Evolutionary conservation across 2,329 filamentous ascomycete species (phyloP), one percentile per base, ranked within the genome.

Genomic region (Xylaria sp.): DNA sequence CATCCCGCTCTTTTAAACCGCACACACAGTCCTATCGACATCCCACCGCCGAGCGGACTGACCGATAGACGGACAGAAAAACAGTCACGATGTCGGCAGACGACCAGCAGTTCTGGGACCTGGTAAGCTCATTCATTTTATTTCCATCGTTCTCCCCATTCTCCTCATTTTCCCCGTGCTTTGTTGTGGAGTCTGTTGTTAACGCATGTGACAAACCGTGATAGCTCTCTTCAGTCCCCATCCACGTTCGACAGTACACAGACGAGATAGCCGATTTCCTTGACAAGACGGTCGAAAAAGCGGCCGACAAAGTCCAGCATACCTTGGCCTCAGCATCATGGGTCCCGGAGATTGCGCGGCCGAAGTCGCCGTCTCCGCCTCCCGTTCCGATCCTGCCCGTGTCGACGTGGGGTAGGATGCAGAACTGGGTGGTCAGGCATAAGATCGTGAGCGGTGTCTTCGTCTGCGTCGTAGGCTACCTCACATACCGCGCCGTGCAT

Each of bases 231-330:
- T 84, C 82, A 72, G 80, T 88, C 66, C 83, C 85, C 69, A 81
- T 88, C 81, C 90, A 94, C 76, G 85, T 95, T 78, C 88, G 88
- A 70, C 86, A 85, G 72, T 94, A 94, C 80, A 90, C 91, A 18
- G 85, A 86, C 74, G 87, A 92, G 62, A 86, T 95, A 70, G 93
- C 93, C 78, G 91, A 94, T 72, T 91, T 91, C 73, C 89, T 97
- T 79, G 93, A 98, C 81, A 86, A 87, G 67, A 90, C 94, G 78
- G 91, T 97, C 80, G 93, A 97, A 76, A 85, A 87, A 68, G 90
- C 93, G 54, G 92, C 94, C 63, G 84, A 86, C 43, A 85, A 87
- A 46, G 84, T 98, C 56, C 89, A 92, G 78, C 90, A 94, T 71
- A 86, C 86, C 4, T 84, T 94, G 55, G 87, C 91, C 46, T 85